Conservation (phyloP, 2,329 filamentous ascomycete species). For the Aspergillus fructus region DNA sequence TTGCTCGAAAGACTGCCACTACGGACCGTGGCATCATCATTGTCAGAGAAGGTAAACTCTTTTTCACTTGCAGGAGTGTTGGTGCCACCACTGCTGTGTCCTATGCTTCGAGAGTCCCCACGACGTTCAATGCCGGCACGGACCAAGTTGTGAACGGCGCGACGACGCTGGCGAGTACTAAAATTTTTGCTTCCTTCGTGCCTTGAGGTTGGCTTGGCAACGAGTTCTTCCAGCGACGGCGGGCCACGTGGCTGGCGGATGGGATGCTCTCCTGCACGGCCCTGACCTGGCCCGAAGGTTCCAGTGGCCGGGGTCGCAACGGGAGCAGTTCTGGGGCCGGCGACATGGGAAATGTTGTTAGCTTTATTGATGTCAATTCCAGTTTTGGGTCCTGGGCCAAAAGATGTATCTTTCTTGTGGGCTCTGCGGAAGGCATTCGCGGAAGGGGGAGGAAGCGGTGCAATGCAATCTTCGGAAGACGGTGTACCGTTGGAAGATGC, state of each 20-base stretch:
- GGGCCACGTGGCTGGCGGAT: conserved; percentile 89
- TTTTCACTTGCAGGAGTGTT: conserved; percentile 89
- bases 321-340: conserved; percentile 73
- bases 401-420: conserved; percentile 85
- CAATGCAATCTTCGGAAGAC: conserved; percentile 67
- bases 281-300: conserved; percentile 89
- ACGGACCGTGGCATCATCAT: conserved; percentile 72
- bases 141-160: conserved; percentile 87
- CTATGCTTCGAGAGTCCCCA: conserved; percentile 66
- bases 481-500: conserved; percentile 64
- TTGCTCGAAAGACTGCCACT: conserved; percentile 80
- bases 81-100: conserved; percentile 65
- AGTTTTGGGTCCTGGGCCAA: conserved; percentile 53
- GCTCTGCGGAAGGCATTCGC: conserved; percentile 89
- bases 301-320: conserved; percentile 81
- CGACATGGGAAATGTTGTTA: conserved; percentile 52
- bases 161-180: conserved; percentile 84
- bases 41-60: conserved; percentile 66
- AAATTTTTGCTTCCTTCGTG: conserved; percentile 98
- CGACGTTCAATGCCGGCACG: conserved; percentile 86
- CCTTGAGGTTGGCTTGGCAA: conserved; percentile 84
- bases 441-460: conserved; percentile 80
- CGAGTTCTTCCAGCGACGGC: conserved; percentile 86
- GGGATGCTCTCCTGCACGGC: conserved; percentile 90
- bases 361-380: conserved; percentile 49